These are phyloP conservation scores for Taphrina wiesneri DNA, from an alignment of 1,139 yeast species.

Conservation along the genomic window DNA sequence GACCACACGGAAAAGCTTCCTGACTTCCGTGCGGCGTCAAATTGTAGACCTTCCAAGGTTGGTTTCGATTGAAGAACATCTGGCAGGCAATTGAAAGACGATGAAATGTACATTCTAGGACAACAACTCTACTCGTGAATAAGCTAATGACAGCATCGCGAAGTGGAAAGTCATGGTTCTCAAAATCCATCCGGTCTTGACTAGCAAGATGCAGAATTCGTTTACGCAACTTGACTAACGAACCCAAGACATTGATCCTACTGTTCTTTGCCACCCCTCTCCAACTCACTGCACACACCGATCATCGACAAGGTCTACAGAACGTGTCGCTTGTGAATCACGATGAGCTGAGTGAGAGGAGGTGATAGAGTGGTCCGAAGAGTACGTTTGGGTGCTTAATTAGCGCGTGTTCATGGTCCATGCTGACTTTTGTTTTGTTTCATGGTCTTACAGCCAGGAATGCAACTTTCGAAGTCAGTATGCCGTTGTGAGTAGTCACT, in stretches of 20 bases:
- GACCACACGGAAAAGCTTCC: conserved; percentile 5
- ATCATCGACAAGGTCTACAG: not conserved
- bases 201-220: not conserved
- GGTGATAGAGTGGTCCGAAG: not conserved
- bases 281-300: not conserved
- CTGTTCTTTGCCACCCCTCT: not conserved
- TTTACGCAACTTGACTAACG: conserved; percentile 27
- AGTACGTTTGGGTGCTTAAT: conserved; percentile 21
- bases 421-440: not conserved
- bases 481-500: not conserved
- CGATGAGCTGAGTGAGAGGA: not conserved
- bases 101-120: not conserved
- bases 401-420: not conserved
- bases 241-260: conserved; percentile 20
- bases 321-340: not conserved
- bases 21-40: not conserved
- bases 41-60: not conserved
- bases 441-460: not conserved
- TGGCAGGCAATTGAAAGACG: not conserved
- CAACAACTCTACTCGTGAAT: conserved; percentile 3
- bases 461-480: not conserved
- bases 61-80: not conserved
- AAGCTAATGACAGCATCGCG: not conserved
- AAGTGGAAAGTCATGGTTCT: conserved; percentile 13
- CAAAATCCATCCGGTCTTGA: not conserved